phyloP scores from a whole-genome alignment of 768 basidiomycete genomes.

The Tricholoma hemisulphureum region DNA sequence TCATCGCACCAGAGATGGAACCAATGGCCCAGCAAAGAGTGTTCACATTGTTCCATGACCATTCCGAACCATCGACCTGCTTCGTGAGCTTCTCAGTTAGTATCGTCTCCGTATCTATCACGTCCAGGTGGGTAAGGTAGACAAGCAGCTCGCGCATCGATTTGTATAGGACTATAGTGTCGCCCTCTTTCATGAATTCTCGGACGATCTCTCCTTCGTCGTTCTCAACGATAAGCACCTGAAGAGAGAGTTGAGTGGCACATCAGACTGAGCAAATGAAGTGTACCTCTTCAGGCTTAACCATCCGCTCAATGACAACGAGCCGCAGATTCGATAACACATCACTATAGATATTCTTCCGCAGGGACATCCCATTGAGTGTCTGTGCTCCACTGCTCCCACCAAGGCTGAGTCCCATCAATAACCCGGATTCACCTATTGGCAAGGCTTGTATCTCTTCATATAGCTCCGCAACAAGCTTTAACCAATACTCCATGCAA shows the following conservation, averaged over 20 bases:
- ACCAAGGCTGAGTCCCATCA: constrained; percentile 85
- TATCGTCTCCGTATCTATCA: constrained; percentile 93
- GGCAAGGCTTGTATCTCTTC: constrained; percentile 94
- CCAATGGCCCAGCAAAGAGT: constrained; percentile 99
- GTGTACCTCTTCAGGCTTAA: constrained; percentile 95
- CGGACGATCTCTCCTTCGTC: constrained; percentile 99
- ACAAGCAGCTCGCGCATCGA: constrained; percentile 97
- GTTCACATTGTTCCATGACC: constrained; percentile 99
- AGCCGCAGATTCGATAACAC: constrained; percentile 91
- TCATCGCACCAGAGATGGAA: constrained; percentile 99
- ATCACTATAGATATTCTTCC: constrained; percentile 95
- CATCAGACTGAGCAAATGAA: neutral
- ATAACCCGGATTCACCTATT: constrained; percentile 77
- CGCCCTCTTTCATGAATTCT: constrained; percentile 98
- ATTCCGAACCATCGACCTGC: constrained; percentile 96
- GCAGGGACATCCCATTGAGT: constrained; percentile 72
- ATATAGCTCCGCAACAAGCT: constrained; percentile 93
- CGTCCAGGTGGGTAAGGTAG: constrained; percentile 96
- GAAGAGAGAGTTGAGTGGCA: neutral
- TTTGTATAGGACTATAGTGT: constrained; percentile 98
- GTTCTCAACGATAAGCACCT: constrained; percentile 98
- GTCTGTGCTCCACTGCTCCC: constrained; percentile 62
- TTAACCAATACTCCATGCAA: constrained; percentile 95
- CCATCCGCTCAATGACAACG: constrained; percentile 98
- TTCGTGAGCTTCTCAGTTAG: constrained; percentile 95